Conservation (phyloP, 805 yeast genomes). For the Hermanozyma aechmeae region DNA sequence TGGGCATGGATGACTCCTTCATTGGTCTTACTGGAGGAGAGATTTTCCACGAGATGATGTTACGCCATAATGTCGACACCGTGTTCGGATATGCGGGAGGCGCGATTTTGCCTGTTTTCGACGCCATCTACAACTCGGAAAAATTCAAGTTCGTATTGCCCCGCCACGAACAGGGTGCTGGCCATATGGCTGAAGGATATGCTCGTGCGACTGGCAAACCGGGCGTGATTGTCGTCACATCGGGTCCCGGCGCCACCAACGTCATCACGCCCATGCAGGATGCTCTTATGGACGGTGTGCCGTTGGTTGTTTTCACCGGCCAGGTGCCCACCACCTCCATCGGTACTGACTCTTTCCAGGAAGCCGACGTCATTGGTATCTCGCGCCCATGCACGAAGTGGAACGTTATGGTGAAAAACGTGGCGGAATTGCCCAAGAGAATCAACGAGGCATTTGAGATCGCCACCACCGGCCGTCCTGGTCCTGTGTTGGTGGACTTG, state of each 20-base stretch:
- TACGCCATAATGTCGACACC: slow-evolving; percentile 89
- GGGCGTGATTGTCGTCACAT: slow-evolving; percentile 96
- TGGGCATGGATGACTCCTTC: slow-evolving; percentile 66
- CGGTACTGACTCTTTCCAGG: slow-evolving; percentile 99
- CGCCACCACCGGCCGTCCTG: slow-evolving; percentile 94
- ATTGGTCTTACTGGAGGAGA: slow-evolving; percentile 98
- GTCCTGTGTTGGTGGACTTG: slow-evolving; percentile 94
- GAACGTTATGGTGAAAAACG: slow-evolving; percentile 97
- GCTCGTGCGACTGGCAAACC: slow-evolving; percentile 94
- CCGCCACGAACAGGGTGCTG: slow-evolving; percentile 98
- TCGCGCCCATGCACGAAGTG: slow-evolving; percentile 97
- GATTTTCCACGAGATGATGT: slow-evolving; percentile 98
- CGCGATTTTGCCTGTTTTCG: slow-evolving; percentile 95
- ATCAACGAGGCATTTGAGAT: slow-evolving; percentile 98
- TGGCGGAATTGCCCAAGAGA: slow-evolving; percentile 89
- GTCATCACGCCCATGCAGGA: slow-evolving; percentile 98
- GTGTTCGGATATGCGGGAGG: slow-evolving; percentile 98
- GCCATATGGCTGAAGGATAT: slow-evolving; percentile 99
- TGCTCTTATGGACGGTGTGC: slow-evolving; percentile 95
- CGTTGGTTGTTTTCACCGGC: slow-evolving; percentile 93
- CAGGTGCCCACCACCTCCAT: slow-evolving; percentile 94
- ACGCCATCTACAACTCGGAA: slow-evolving; percentile 88
- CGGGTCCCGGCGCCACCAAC: slow-evolving; percentile 99
- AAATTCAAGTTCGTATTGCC: slow-evolving; percentile 88
- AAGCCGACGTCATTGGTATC: slow-evolving; percentile 96